phyloP scores from a whole-genome alignment of 352 stramenopile species.

The Globisporangium orthogonon region DNA sequence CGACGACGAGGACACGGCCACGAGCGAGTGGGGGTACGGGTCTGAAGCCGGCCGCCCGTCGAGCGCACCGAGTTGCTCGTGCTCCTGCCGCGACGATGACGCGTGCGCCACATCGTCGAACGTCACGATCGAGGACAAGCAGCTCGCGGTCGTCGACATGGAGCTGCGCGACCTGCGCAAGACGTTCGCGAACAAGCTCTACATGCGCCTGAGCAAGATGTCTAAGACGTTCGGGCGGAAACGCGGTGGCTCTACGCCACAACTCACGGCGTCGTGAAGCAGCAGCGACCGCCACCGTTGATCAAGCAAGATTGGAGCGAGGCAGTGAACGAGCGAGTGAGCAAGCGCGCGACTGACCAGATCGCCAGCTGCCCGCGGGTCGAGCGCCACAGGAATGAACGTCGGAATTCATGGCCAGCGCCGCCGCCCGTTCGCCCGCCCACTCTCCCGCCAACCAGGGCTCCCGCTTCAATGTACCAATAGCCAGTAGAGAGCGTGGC shows the following conservation, averaged over 20 bases:
- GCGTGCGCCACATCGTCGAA: slow-evolving; percentile 32
- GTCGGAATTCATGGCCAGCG: slow-evolving; percentile 11
- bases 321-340: neutral
- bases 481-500: slow-evolving; percentile 11
- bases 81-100: slow-evolving; percentile 34
- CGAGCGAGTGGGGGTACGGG: slow-evolving; percentile 27
- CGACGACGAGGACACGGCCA: slow-evolving; percentile 28
- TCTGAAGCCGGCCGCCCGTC: slow-evolving; percentile 32
- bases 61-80: slow-evolving; percentile 34
- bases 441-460: neutral
- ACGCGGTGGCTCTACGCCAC: slow-evolving; percentile 8
- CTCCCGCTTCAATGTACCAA: slow-evolving; percentile 9
- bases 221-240: slow-evolving; percentile 24
- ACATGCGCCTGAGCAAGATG: slow-evolving; percentile 40
- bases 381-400: slow-evolving; percentile 6
- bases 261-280: slow-evolving; percentile 12
- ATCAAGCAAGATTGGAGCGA: neutral
- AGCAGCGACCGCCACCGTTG: no score
- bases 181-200: slow-evolving; percentile 56
- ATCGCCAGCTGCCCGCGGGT: neutral
- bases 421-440: no score
- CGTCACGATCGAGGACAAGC: slow-evolving; percentile 55
- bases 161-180: slow-evolving; percentile 58
- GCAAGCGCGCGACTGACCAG: neutral
- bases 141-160: slow-evolving; percentile 61